Conservation (phyloP, 169 alveolate genomes). For the Cryptosporidium sp. region DNA sequence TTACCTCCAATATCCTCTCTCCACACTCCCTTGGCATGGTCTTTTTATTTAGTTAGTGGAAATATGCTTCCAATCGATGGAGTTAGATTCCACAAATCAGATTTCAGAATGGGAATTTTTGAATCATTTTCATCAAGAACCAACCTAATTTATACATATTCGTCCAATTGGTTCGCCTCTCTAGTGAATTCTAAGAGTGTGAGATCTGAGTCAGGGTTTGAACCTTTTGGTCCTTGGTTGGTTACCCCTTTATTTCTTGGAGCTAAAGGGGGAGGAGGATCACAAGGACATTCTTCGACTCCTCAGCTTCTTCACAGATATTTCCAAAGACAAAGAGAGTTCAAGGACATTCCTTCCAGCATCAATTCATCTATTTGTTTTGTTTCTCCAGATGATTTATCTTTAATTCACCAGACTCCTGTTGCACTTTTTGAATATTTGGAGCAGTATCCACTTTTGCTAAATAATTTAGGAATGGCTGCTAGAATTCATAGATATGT, state of each 20-base stretch:
- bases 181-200: slow-evolving; percentile 23
- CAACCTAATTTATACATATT: slow-evolving; percentile 20
- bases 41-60: slow-evolving; percentile 56
- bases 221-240: slow-evolving; percentile 68
- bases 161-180: slow-evolving; percentile 20
- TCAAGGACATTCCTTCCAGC: slow-evolving; percentile 65
- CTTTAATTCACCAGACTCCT: slow-evolving; percentile 85
- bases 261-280: slow-evolving; percentile 24
- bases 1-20: slow-evolving; percentile 63
- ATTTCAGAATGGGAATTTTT: slow-evolving; percentile 80
- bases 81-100: slow-evolving; percentile 86
- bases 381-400: slow-evolving; percentile 82
- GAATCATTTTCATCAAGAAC: slow-evolving; percentile 48
- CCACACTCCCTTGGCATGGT: slow-evolving; percentile 74
- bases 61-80: slow-evolving; percentile 86
- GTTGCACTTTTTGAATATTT: slow-evolving; percentile 86
- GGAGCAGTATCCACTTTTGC: slow-evolving; percentile 86
- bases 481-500: slow-evolving; percentile 83
- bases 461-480: slow-evolving; percentile 88
- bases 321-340: slow-evolving; percentile 75
- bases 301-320: slow-evolving; percentile 63
- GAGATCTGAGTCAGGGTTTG: slow-evolving; percentile 35
- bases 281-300: slow-evolving; percentile 8
- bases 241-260: slow-evolving; percentile 35
- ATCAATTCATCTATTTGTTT: slow-evolving; percentile 79